Percentiles rank a stretch among this genome's conserved stretches.
These are phyloP conservation scores for Agrocybe pediades DNA, from an alignment of 768 basidiomycete genomes.

Conservation along the genomic window DNA sequence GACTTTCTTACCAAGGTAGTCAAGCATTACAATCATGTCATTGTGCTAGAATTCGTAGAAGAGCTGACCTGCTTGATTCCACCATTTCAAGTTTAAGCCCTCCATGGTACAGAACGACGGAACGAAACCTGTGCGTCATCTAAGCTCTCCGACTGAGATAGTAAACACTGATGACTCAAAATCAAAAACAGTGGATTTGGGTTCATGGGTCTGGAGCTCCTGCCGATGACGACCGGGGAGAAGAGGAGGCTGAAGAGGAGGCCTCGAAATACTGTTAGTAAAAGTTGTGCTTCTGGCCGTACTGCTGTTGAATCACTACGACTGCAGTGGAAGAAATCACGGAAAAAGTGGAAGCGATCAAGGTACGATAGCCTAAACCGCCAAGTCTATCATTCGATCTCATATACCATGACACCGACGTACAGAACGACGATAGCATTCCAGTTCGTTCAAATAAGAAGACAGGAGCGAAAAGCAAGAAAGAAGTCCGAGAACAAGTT, in stretches of 20 bases:
- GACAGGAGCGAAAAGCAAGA: constrained; percentile 72
- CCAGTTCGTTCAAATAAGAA: constrained; percentile 72
- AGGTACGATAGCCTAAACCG: constrained; percentile 40
- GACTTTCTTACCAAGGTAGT: constrained; percentile 60
- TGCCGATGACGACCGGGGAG: constrained; percentile 19
- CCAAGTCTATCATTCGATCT: background rate
- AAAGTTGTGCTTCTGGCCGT: background rate
- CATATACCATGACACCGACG: background rate
- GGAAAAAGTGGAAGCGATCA: constrained; percentile 58
- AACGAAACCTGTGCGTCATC: constrained; percentile 62
- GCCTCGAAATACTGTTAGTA: constrained; percentile 46
- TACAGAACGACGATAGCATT: constrained; percentile 64
- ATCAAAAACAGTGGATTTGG: constrained; percentile 65
- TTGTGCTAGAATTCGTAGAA: too few species aligned
- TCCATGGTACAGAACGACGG: constrained; percentile 82
- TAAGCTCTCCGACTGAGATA: background rate
- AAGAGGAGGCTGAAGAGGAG: constrained; percentile 44
- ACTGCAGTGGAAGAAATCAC: constrained; percentile 58
- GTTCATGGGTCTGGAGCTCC: constrained; percentile 29
- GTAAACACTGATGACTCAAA: background rate
- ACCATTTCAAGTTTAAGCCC: constrained; percentile 78
- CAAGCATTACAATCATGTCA: background rate
- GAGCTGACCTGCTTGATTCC: too few species aligned
- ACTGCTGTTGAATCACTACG: background rate
- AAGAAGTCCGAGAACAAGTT: constrained; percentile 73